Percentiles rank a stretch among this genome's conserved stretches.
phyloP scores from a whole-genome alignment of 306 rosid species.

The Fagus sylvatica region DNA sequence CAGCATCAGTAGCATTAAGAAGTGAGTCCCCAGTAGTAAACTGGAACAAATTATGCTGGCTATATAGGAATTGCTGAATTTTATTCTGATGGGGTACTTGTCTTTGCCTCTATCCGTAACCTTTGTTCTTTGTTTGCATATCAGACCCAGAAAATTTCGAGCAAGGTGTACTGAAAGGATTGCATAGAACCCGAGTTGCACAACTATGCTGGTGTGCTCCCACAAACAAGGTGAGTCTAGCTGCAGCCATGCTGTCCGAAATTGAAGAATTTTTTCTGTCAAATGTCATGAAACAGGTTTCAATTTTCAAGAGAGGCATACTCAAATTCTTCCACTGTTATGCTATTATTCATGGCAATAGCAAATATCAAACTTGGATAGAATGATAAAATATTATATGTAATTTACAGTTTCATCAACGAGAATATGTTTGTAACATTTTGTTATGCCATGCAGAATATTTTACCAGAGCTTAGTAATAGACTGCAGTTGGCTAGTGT shows the following conservation, averaged over 20 bases:
- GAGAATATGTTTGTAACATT: no score
- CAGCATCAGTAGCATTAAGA: constrained; percentile 33
- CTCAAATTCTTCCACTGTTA: neutral
- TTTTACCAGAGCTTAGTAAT: no score
- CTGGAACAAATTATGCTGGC: constrained; percentile 48
- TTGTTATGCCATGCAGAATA: no score
- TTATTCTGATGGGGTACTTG: constrained; percentile 24
- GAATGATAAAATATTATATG: no score
- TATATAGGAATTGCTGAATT: constrained; percentile 48
- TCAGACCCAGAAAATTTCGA: no score
- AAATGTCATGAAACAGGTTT: neutral
- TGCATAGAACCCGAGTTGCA: constrained; percentile 52
- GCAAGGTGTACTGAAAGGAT: constrained; percentile 36
- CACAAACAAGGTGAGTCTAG: constrained; percentile 60
- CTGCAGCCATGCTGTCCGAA: constrained; percentile 47
- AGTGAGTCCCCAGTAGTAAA: constrained; percentile 41
- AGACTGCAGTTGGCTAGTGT: no score
- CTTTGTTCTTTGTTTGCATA: constrained; percentile 32
- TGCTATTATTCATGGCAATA: neutral
- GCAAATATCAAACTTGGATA: no score
- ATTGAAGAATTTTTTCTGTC: constrained; percentile 37
- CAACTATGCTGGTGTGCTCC: constrained; percentile 56
- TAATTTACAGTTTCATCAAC: no score
- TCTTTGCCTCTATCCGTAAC: constrained; percentile 28
- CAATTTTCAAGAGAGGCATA: neutral